Conservation (phyloP, 192 early-diverging fungal species). For the Lobosporangium transversale region DNA sequence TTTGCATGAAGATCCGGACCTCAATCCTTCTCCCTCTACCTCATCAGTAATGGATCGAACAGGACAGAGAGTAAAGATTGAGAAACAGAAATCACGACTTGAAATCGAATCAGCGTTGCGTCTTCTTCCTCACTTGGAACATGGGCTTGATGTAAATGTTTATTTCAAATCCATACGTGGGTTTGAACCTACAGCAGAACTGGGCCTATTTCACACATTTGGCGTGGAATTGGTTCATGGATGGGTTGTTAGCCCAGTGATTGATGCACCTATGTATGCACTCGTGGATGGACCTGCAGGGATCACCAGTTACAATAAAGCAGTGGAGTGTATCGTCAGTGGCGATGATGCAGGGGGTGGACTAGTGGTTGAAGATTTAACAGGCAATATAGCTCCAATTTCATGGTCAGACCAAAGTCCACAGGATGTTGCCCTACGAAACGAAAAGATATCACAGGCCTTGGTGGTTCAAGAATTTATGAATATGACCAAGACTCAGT, state of each 20-base stretch:
- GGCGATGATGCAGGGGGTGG: constrained; percentile 62
- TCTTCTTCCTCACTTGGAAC: constrained; percentile 68
- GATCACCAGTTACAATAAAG: constrained; percentile 74
- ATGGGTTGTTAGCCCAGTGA: constrained; percentile 82
- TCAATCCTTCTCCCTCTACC: neutral
- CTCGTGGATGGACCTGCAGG: constrained; percentile 58
- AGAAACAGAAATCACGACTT: constrained; percentile 52
- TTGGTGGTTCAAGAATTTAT: constrained; percentile 77
- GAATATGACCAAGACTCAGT: constrained; percentile 77
- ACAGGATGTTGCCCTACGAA: constrained; percentile 11
- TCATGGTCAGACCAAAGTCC: constrained; percentile 4
- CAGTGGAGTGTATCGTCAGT: constrained; percentile 81
- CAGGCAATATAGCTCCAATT: constrained; percentile 19
- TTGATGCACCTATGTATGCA: constrained; percentile 61
- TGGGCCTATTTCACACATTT: constrained; percentile 82
- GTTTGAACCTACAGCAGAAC: constrained; percentile 78
- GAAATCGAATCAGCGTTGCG: constrained; percentile 66
- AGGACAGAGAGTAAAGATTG: constrained; percentile 30
- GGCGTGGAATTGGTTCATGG: constrained; percentile 87
- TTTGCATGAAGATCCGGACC: constrained; percentile 52
- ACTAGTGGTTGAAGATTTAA: constrained; percentile 49
- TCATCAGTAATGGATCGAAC: neutral
- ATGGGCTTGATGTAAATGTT: constrained; percentile 86
- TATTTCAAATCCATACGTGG: constrained; percentile 77
- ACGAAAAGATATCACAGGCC: constrained; percentile 51